Evolutionary conservation across 805 yeast genomes (phyloP), one percentile per base, ranked within the genome.

Genomic region (Ogataea chonburiensis): DNA sequence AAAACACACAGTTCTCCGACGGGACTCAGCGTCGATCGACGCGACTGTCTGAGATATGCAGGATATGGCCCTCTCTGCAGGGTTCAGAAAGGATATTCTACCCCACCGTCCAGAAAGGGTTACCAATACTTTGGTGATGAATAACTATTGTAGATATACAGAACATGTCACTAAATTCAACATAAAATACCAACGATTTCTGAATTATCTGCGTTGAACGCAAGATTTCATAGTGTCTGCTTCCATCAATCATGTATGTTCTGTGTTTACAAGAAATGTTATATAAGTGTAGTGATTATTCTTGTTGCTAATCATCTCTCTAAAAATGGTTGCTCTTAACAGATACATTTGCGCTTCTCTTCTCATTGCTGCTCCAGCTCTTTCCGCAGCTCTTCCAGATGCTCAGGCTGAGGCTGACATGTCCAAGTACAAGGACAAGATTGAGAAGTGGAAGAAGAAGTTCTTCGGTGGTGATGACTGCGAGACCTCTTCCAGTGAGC

Each of bases 301-400:
- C n/a, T n/a, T n/a, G n/a, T n/a, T n/a, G n/a, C n/a, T n/a, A n/a
- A n/a, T n/a, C n/a, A n/a, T n/a, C n/a, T n/a, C n/a, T n/a, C n/a
- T n/a, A n/a, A n/a, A n/a, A n/a, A 44, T 44, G 48, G 45, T 44
- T 25, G 35, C 45, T 9, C 5, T 44, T 38, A 44, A 44, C 41
- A 44, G 35, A 35, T 15, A 28, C 21, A 9, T 40, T n/a, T 24
- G 31, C 17, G 33, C 29, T 18, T 37, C 34, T 8, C 17, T 35
- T 28, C 38, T 30, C 22, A 29, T 35, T 26, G 43, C 37, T 17
- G 30, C 34, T 24, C 48, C 48, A 18, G 45, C 41, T 16, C 17
- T 43, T 9, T 29, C 42, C 13, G 32, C 22, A 21, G 45, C 48
- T 11, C 20, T 40, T 16, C 45, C 41, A 12, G 33, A 26, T 11